A percentile compares a stretch with the other conserved stretches of the same genome.
These are phyloP conservation scores for Calonectria fujianensis DNA, from an alignment of 2,329 filamentous ascomycete genomes.

Conservation along the genomic window DNA sequence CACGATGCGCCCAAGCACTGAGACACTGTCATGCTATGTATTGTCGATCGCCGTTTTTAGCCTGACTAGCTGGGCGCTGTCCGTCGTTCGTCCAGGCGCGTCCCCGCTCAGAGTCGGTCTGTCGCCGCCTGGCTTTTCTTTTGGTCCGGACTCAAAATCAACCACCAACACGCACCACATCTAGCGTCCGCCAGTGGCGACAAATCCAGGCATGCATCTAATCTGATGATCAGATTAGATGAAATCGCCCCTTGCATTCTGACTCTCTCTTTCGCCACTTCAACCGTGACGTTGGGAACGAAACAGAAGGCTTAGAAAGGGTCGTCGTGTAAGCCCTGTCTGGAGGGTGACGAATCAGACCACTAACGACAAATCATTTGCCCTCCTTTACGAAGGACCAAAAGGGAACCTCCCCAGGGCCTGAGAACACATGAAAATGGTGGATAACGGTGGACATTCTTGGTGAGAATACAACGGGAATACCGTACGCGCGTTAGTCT, in stretches of 20 bases:
- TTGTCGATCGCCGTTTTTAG: slow-evolving; percentile 11
- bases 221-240: slow-evolving; percentile 27
- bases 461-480: slow-evolving; percentile 9
- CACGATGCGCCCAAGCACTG: slow-evolving; percentile 1
- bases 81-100: neutral
- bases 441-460: neutral
- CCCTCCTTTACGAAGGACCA: too few relatives aligned
- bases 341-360: neutral
- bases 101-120: neutral
- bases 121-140: neutral
- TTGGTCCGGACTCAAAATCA: slow-evolving; percentile 4
- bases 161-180: neutral
- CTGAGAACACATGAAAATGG: neutral
- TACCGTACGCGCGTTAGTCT: slow-evolving; percentile 14
- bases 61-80: slow-evolving; percentile 4
- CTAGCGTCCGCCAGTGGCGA: neutral
- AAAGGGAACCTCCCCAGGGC: neutral
- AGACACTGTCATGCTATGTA: slow-evolving; percentile 9
- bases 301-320: neutral
- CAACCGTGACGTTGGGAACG: neutral
- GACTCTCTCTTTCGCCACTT: neutral
- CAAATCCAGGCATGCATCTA: neutral
- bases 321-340: neutral
- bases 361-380: slow-evolving; percentile 8
- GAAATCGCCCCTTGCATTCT: neutral